Conservation (phyloP, 495 filamentous ascomycete species). For the Talaromyces nanjingensis region DNA sequence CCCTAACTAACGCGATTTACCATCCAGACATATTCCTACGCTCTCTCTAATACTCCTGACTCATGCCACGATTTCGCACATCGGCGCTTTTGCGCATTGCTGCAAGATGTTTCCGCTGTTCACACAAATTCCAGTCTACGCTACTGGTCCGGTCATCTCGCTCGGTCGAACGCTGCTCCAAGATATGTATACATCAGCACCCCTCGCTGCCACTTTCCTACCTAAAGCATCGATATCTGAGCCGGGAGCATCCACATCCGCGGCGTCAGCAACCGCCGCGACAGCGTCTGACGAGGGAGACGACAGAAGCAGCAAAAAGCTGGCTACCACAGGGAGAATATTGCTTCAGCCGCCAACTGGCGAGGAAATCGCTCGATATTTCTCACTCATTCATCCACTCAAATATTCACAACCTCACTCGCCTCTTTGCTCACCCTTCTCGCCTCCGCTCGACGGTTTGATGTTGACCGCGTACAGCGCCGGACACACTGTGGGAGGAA, state of each 20-base stretch:
- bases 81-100: slow-evolving; percentile 92
- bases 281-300: slow-evolving; percentile 15
- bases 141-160: slow-evolving; percentile 86
- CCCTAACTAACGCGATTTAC: not conserved
- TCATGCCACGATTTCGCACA: slow-evolving; percentile 81
- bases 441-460: slow-evolving; percentile 81
- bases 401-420: slow-evolving; percentile 97
- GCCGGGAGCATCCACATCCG: slow-evolving; percentile 45
- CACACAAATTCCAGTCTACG: slow-evolving; percentile 90
- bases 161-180: slow-evolving; percentile 85
- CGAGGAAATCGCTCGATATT: slow-evolving; percentile 88
- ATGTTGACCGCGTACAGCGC: slow-evolving; percentile 96
- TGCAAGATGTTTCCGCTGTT: slow-evolving; percentile 95
- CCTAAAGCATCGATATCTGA: slow-evolving; percentile 61
- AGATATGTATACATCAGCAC: slow-evolving; percentile 87
- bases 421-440: slow-evolving; percentile 76
- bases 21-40: slow-evolving; percentile 71
- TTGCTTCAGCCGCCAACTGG: slow-evolving; percentile 72
- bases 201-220: slow-evolving; percentile 76
- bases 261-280: slow-evolving; percentile 26
- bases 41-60: slow-evolving; percentile 92
- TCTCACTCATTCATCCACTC: slow-evolving; percentile 82
- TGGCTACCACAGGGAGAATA: slow-evolving; percentile 40
- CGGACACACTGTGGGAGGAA: slow-evolving; percentile 90
- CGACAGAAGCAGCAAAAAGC: slow-evolving; percentile 14